Evolutionary conservation across 805 yeast genomes (phyloP), one percentile per base, ranked within the genome.

Genomic region (Tetrapisispora arboricola): DNA sequence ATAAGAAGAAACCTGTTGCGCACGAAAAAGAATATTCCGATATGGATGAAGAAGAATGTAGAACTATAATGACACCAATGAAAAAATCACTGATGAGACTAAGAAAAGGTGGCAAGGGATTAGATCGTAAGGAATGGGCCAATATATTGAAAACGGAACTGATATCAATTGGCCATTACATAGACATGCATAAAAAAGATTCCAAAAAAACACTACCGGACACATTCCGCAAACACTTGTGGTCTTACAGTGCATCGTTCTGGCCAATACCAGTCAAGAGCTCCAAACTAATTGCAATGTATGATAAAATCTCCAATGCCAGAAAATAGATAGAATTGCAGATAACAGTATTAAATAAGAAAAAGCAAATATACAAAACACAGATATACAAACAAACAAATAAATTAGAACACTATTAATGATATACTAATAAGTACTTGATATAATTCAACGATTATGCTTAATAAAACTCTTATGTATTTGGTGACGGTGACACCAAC

Each of bases 211-310:
- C 13, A 8, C 65, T 65, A 18, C 55, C 65, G 22, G 67, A 61
- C 6, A 72, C 68, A 53, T 50, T 65, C 43, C 66, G 68, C 43
- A 79, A 73, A 55, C 92, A 85, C 52, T 62, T 86, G 44, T 86
- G 96, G 95, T 74, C 83, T 24, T 85, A 80, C 58, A 85, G 92
- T 4, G 71, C 87, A 17, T 72, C 75, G 40, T 86, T 78, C 64
- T 86, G 96, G 96, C 96, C 96, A 2, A 83, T 78, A 3, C 73
- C 74, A 46, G 95, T 80, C n/a, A 76, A 82, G 32, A 80, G 90
- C 45, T 61, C 68, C 29, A 81, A 81, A 63, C 75, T 86, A 46
- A 70, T 72, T 54, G 78, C 75, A 24, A 86, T 87, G 95, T 87
- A 84, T 60, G 70, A 65, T 45, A 76, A 80, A 61, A 63, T 79